phyloP scores from a whole-genome alignment of 768 basidiomycete genomes.

The Tulasnella sp. region DNA sequence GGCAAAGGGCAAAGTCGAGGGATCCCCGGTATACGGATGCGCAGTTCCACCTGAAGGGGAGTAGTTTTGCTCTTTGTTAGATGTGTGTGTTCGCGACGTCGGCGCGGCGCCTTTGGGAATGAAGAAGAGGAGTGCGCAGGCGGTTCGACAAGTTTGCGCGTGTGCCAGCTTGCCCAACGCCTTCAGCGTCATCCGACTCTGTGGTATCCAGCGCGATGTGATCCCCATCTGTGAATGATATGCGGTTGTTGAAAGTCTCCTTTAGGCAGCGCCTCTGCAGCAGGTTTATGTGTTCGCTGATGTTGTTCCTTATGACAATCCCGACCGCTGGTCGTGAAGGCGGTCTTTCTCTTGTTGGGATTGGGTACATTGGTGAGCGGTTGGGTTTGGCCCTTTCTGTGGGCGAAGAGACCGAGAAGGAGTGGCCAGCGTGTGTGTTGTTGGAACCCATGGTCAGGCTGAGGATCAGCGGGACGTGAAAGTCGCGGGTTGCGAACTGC shows the following conservation, averaged over 20 bases:
- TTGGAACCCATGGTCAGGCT: too few relatives aligned
- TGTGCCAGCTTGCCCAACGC: too few relatives aligned
- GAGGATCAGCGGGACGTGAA: too few relatives aligned
- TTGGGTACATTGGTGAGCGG: constrained; percentile 17
- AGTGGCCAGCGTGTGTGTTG: too few relatives aligned
- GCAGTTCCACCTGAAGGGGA: constrained; percentile 28
- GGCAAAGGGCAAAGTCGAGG: constrained; percentile 20
- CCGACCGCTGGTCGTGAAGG: not conserved
- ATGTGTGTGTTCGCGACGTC: not conserved
- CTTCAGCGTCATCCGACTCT: constrained; percentile 24
- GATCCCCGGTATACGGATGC: not conserved
- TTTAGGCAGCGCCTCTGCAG: constrained; percentile 2
- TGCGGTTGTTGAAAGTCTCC: constrained; percentile 11
- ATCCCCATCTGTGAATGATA: not conserved
- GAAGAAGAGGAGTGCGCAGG: not conserved
- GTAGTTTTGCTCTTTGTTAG: not conserved
- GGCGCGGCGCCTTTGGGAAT: not conserved
- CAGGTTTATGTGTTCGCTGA: not conserved
- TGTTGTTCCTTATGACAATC: too few relatives aligned
- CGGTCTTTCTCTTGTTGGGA: constrained; percentile 1
- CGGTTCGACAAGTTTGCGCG: too few relatives aligned
- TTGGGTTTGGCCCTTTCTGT: not conserved
- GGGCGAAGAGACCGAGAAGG: too few relatives aligned
- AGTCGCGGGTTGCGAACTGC: too few relatives aligned
- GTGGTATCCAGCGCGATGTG: constrained; percentile 30